Evolutionary conservation across 2,329 filamentous ascomycete genomes (phyloP).

Genomic region (Aspergillus transmontanensis): DNA sequence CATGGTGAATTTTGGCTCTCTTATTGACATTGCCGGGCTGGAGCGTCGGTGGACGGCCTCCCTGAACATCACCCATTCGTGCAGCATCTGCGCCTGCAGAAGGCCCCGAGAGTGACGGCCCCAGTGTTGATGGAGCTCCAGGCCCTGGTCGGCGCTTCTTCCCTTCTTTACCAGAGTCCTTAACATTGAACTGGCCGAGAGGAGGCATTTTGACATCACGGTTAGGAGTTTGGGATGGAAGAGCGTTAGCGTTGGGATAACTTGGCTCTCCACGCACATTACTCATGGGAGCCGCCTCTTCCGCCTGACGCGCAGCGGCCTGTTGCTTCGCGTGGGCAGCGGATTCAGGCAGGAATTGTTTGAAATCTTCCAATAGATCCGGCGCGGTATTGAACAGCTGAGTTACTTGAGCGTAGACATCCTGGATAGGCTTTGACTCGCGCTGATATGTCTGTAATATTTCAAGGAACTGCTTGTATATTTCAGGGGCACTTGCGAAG

Average conservation of each 20-base stretch:
- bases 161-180: slow-evolving; percentile 81
- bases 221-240: slow-evolving; percentile 55
- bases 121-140: slow-evolving; percentile 36
- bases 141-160: slow-evolving; percentile 79
- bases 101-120: slow-evolving; percentile 38
- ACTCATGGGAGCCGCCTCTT: slow-evolving; percentile 69
- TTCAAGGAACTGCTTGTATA: slow-evolving; percentile 98
- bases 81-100: slow-evolving; percentile 33
- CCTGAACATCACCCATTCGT: slow-evolving; percentile 37
- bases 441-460: slow-evolving; percentile 98
- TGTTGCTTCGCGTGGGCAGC: slow-evolving; percentile 68
- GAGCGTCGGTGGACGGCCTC: slow-evolving; percentile 36
- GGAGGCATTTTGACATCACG: slow-evolving; percentile 76
- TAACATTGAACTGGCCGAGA: slow-evolving; percentile 87
- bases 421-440: slow-evolving; percentile 96
- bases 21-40: slow-evolving; percentile 53
- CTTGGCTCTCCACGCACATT: slow-evolving; percentile 59
- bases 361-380: slow-evolving; percentile 95
- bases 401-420: slow-evolving; percentile 97
- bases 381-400: slow-evolving; percentile 90
- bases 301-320: slow-evolving; percentile 62
- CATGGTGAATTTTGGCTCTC: slow-evolving; percentile 75
- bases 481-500: slow-evolving; percentile 93
- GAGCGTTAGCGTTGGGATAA: slow-evolving; percentile 43
- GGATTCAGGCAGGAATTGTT: slow-evolving; percentile 95